Conservation (phyloP, 2,329 filamentous ascomycete genomes). For the Juglanconis oblonga region DNA sequence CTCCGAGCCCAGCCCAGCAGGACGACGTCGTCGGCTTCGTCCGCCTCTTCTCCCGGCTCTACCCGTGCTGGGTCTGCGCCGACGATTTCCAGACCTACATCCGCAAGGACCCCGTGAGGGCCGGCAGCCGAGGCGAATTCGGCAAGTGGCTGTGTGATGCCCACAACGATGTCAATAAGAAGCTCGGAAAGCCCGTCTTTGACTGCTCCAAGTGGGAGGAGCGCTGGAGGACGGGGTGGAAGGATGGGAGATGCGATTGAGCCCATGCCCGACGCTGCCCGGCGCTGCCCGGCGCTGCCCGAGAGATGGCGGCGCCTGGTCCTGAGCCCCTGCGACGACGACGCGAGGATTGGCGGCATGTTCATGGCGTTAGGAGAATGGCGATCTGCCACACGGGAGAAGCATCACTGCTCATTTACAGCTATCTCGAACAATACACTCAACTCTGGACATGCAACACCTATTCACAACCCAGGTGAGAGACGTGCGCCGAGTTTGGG, state of each 20-base stretch:
- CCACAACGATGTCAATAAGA: conserved; percentile 83
- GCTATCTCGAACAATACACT: not conserved
- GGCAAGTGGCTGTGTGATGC: conserved; percentile 81
- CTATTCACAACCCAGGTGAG: no score
- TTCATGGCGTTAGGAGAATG: conserved; percentile 5
- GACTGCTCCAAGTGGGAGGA: conserved; percentile 91
- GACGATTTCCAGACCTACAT: conserved; percentile 88
- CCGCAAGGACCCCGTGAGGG: conserved; percentile 62
- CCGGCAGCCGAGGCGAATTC: conserved; percentile 64
- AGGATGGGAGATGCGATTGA: conserved; percentile 61
- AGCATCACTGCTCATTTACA: conserved; percentile 15
- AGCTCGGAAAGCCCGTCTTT: conserved; percentile 86
- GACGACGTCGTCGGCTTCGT: conserved; percentile 76
- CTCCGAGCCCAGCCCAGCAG: conserved; percentile 67
- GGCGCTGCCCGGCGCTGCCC: no score
- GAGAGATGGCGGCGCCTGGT: no score
- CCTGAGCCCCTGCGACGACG: not conserved
- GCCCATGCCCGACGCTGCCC: not conserved
- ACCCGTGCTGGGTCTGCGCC: conserved; percentile 94
- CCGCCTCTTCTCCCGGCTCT: conserved; percentile 75
- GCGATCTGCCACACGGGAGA: not conserved
- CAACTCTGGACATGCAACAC: conserved; percentile 1
- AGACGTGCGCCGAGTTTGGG: no score
- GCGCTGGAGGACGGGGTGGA: conserved; percentile 90
- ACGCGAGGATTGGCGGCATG: not conserved